phyloP scores from a whole-genome alignment of 352 stramenopile genomes.

The Phytopythium ostracodes region DNA sequence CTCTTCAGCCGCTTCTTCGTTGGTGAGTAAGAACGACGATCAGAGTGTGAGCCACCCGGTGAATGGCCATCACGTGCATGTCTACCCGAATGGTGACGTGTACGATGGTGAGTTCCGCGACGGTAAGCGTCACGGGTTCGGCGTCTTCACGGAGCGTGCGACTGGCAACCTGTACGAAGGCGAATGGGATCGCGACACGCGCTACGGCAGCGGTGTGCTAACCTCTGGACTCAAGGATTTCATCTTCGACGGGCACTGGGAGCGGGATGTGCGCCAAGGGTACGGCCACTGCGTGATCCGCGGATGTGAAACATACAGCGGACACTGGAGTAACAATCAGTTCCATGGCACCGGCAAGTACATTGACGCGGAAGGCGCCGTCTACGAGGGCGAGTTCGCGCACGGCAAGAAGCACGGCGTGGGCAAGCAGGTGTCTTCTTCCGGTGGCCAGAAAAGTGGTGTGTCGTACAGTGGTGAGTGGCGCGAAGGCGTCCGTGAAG shows the following conservation, averaged over 20 bases:
- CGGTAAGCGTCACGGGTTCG: constrained; percentile 42
- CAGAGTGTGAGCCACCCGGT: constrained; percentile 19
- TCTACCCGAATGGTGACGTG: constrained; percentile 63
- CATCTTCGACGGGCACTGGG: constrained; percentile 80
- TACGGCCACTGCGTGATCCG: constrained; percentile 78
- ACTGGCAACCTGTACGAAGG: constrained; percentile 73
- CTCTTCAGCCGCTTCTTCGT: constrained; percentile 6
- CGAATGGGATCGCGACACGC: constrained; percentile 51
- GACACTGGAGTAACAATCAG: constrained; percentile 61
- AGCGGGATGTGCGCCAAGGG: constrained; percentile 45
- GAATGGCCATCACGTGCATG: constrained; percentile 28
- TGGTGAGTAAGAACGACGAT: constrained; percentile 1
- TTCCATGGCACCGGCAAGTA: constrained; percentile 80
- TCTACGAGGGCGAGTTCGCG: constrained; percentile 83
- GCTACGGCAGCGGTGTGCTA: constrained; percentile 60
- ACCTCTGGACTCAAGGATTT: constrained; percentile 75
- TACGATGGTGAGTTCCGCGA: constrained; percentile 70
- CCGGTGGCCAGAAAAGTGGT: not conserved
- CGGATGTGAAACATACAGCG: constrained; percentile 70
- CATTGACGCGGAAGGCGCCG: constrained; percentile 72
- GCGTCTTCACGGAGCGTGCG: constrained; percentile 53
- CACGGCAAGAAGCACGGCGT: constrained; percentile 73
- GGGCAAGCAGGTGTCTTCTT: constrained; percentile 28
- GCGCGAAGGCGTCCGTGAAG: constrained; percentile 43
- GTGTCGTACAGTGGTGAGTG: constrained; percentile 68